Conservation (phyloP, 2,329 filamentous ascomycete genomes). For the Cadophora luteo-olivacea region DNA sequence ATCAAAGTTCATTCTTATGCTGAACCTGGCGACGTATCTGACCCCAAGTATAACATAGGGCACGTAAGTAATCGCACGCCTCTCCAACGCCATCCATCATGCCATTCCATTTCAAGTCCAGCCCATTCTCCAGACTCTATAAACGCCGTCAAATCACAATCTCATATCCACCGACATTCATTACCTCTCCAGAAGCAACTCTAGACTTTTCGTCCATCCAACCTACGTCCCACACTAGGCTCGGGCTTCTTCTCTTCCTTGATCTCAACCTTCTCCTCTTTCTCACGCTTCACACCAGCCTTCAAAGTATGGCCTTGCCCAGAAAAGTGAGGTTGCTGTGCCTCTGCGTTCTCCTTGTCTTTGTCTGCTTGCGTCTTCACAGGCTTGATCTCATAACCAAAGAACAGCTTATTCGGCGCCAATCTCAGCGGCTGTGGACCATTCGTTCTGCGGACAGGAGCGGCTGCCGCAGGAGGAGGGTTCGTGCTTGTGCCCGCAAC, state of each 20-base stretch:
- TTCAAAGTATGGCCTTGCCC: slow-evolving; percentile 84
- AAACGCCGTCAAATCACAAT: neutral
- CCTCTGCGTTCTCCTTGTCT: slow-evolving; percentile 69
- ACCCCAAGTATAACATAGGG: neutral
- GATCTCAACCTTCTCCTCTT: slow-evolving; percentile 29
- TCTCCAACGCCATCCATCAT: slow-evolving; percentile 11
- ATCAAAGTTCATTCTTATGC: slow-evolving; percentile 10
- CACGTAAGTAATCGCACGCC: neutral
- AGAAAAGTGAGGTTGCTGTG: slow-evolving; percentile 75
- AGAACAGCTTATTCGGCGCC: slow-evolving; percentile 90
- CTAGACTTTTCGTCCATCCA: slow-evolving; percentile 35
- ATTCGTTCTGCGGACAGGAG: slow-evolving; percentile 61
- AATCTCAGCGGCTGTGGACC: slow-evolving; percentile 87
- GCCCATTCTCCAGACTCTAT: slow-evolving; percentile 7
- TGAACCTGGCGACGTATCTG: neutral
- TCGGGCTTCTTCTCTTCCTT: slow-evolving; percentile 38
- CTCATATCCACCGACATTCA: neutral
- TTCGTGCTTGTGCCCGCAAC: slow-evolving; percentile 61
- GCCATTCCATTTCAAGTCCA: neutral
- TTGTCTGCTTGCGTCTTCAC: slow-evolving; percentile 79
- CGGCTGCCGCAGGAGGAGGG: slow-evolving; percentile 40
- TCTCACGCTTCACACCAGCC: slow-evolving; percentile 73
- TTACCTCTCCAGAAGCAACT: neutral
- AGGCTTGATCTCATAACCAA: slow-evolving; percentile 92
- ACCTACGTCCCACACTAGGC: slow-evolving; percentile 31